A percentile compares a stretch with the other conserved stretches of the same genome.
phyloP scores from a whole-genome alignment of 371 early-diverging fungal genomes.

The Choanephora cucurbitarum region DNA sequence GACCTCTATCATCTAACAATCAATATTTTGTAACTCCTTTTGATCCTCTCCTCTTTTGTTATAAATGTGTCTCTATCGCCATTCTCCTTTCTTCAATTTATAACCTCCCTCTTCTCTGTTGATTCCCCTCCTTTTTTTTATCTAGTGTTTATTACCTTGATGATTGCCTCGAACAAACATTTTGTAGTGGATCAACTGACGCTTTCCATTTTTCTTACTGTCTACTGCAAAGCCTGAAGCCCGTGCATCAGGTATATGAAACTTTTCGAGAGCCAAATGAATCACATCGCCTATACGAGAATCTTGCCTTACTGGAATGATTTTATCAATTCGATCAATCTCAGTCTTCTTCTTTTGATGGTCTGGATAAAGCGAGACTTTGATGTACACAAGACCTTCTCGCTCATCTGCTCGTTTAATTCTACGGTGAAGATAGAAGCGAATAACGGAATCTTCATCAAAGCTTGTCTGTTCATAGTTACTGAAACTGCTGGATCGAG shows the following conservation, averaged over 20 bases:
- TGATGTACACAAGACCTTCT: conserved; percentile 44
- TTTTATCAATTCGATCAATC: conserved; percentile 54
- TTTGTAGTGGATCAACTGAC: conserved; percentile 33
- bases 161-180: conserved; percentile 41
- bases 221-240: conserved; percentile 16
- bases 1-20: conserved; percentile 24
- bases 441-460: conserved; percentile 47
- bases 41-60: no score
- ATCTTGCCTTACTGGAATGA: conserved; percentile 44
- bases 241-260: conserved; percentile 47
- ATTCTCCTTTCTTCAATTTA: not conserved
- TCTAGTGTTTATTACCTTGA: conserved; percentile 21
- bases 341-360: conserved; percentile 16
- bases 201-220: not conserved
- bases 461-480: conserved; percentile 45
- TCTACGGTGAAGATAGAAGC: conserved; percentile 48
- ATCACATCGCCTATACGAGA: conserved; percentile 41
- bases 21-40: no score
- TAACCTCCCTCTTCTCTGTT: conserved; percentile 1
- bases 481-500: conserved; percentile 48
- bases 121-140: conserved; percentile 1
- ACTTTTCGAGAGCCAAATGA: conserved; percentile 45
- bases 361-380: conserved; percentile 47
- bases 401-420: conserved; percentile 43
- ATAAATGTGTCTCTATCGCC: not conserved